These are phyloP conservation scores for Epichloe amarillans DNA, from an alignment of 2,329 filamentous ascomycete species.

Conservation along the genomic window DNA sequence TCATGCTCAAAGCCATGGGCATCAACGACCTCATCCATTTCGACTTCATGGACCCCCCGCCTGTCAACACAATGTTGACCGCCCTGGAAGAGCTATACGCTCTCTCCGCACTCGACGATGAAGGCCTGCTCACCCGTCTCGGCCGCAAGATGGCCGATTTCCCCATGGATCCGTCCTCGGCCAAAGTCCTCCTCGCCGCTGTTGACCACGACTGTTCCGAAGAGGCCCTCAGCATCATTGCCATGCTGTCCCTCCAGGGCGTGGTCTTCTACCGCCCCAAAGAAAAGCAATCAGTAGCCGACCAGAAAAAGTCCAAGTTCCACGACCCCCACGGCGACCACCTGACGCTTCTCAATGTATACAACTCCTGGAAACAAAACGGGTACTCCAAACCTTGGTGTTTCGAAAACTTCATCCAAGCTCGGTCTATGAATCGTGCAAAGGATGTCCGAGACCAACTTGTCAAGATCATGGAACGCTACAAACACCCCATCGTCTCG, in stretches of 20 bases:
- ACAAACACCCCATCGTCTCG: slow-evolving; percentile 67
- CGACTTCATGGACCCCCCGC: slow-evolving; percentile 99
- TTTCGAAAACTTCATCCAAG: slow-evolving; percentile 95
- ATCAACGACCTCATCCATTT: slow-evolving; percentile 97
- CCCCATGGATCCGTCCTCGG: slow-evolving; percentile 87
- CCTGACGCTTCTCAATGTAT: slow-evolving; percentile 88
- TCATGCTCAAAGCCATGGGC: slow-evolving; percentile 98
- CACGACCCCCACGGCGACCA: slow-evolving; percentile 96
- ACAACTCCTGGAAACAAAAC: slow-evolving; percentile 87
- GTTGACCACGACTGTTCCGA: slow-evolving; percentile 84
- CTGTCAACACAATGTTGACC: slow-evolving; percentile 94
- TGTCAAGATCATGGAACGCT: slow-evolving; percentile 84
- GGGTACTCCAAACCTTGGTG: slow-evolving; percentile 83
- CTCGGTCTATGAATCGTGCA: slow-evolving; percentile 72
- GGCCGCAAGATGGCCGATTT: slow-evolving; percentile 98
- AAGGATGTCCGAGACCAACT: slow-evolving; percentile 90
- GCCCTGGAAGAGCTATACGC: slow-evolving; percentile 92
- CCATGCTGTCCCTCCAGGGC: slow-evolving; percentile 77
- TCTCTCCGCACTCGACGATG: slow-evolving; percentile 81
- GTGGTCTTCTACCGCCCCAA: slow-evolving; percentile 93
- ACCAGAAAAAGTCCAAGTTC: slow-evolving; percentile 96
- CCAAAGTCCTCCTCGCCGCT: slow-evolving; percentile 79
- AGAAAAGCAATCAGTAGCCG: slow-evolving; percentile 90
- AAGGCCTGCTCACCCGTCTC: slow-evolving; percentile 80
- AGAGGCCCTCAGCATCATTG: slow-evolving; percentile 86